A percentile compares a stretch with the other conserved stretches of the same genome.
phyloP scores from a whole-genome alignment of 2,329 filamentous ascomycete species.

The Xenoacremonium recifei region DNA sequence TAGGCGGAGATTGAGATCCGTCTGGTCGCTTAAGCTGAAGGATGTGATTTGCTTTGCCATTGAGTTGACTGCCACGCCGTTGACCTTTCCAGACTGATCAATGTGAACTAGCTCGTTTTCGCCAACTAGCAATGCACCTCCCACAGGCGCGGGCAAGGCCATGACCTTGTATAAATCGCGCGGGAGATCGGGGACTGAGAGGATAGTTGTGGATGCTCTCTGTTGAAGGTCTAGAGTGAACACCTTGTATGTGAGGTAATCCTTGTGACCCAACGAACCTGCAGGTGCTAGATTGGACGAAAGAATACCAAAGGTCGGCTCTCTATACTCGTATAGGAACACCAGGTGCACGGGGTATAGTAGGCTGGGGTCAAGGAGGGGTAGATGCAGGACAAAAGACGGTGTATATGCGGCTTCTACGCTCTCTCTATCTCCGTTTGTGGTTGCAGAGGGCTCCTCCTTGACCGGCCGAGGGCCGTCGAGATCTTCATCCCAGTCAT shows the following conservation, averaged over 20 bases:
- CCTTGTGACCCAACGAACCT: constrained; percentile 77
- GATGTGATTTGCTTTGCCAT: constrained; percentile 81
- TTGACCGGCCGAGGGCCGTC: constrained; percentile 64
- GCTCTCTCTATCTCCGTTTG: constrained; percentile 35
- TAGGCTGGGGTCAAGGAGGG: constrained; percentile 81
- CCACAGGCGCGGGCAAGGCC: constrained; percentile 80
- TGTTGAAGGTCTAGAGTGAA: constrained; percentile 95
- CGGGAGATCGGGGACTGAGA: constrained; percentile 81
- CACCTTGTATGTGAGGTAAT: constrained; percentile 86
- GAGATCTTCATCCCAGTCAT: constrained; percentile 82
- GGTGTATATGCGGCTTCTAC: constrained; percentile 73
- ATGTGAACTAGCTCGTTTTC: constrained; percentile 91
- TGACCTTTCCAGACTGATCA: constrained; percentile 91
- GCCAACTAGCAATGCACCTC: constrained; percentile 83
- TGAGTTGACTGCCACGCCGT: constrained; percentile 87
- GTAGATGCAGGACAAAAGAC: constrained; percentile 90
- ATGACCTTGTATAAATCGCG: constrained; percentile 84
- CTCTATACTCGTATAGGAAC: constrained; percentile 94
- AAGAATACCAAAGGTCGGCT: constrained; percentile 94
- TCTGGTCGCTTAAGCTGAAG: constrained; percentile 85
- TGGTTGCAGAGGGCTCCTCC: constrained; percentile 37
- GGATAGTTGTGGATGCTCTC: constrained; percentile 85
- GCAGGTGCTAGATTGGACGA: constrained; percentile 74
- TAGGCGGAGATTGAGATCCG: constrained; percentile 72
- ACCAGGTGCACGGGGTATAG: constrained; percentile 88